phyloP scores from a whole-genome alignment of 2,329 filamentous ascomycete genomes.

The Pestalotiopsis sp. region DNA sequence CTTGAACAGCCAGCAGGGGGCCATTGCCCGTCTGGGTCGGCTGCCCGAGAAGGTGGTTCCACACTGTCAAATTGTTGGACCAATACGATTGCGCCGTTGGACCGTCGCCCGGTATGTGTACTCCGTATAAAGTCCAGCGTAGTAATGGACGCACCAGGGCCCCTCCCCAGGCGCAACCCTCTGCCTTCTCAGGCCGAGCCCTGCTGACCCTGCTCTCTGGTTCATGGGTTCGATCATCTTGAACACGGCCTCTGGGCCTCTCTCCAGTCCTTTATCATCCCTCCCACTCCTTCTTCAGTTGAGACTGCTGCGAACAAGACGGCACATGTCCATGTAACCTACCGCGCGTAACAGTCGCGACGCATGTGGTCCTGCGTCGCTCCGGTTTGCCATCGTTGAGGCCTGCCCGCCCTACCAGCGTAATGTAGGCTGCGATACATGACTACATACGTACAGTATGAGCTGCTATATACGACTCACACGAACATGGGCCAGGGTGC shows the following conservation, averaged over 20 bases:
- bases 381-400: neutral
- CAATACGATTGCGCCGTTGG: conserved; percentile 1
- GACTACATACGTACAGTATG: neutral
- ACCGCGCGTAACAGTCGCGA: neutral
- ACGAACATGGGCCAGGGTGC: neutral
- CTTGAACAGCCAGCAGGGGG: neutral
- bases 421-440: neutral
- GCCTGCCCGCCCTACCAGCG: neutral
- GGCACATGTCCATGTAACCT: neutral
- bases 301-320: neutral
- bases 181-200: neutral
- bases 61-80: neutral
- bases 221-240: neutral
- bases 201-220: neutral
- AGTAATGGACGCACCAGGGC: neutral
- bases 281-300: neutral
- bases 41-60: conserved; percentile 8
- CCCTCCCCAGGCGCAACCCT: neutral
- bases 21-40: conserved; percentile 12
- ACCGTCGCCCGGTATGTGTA: neutral
- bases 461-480: neutral
- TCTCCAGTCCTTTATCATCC: neutral
- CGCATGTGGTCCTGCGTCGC: neutral
- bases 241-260: neutral
- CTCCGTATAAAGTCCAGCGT: neutral